Base-by-base conservation (phyloP, 2,329 filamentous ascomycete species). In the Phoma herbarum region DNA sequence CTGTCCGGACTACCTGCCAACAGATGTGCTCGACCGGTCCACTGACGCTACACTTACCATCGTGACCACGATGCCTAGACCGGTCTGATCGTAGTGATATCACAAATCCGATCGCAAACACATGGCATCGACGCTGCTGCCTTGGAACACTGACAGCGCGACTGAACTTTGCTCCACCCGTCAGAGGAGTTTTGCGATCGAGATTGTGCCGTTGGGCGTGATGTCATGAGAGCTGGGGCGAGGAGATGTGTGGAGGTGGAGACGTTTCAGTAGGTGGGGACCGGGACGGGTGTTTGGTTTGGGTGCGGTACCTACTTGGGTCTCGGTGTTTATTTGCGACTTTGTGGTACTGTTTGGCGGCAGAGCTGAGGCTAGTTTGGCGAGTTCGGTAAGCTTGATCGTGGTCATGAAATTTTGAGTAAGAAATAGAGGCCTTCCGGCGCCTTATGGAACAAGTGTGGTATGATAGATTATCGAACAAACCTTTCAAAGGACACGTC, bases 141-240 rank as follows among this genome's bases (percentile, higher is more conserved):
- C 14, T 41, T 46, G 42, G 41, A 53, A 53, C 51, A 25, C 41
- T 41, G 42, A 53, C 50, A 53, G 42, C 49, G 28, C 49, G 26
- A 18, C 25, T 18, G 33, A 35, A 39, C 42, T 14, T 8, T 46
- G 9, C 31, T 23, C 29, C 18, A 23, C 31, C 23, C 22, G 41
- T 37, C 31, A 53, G 4, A 37, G 23, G 10, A 4, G 4, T 12
- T 46, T 39, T 31, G 31, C 50, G 31, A 41, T 53, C 29, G 10
- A 3, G 20, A 14, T 11, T 20, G 20, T 37, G 22, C 41, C 11
- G 18, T n/a, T 16, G 14, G 6, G 10, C 9, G 23, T 39, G 50
- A 53, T 43, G 44, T 53, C 42, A 46, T 22, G 23, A 20, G 14
- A 26, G 23, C 23, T 26, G 23, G 14, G 41, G 12, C 18, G 23